phyloP scores from a whole-genome alignment of 495 filamentous ascomycete genomes.

The Acidiella bohemica region DNA sequence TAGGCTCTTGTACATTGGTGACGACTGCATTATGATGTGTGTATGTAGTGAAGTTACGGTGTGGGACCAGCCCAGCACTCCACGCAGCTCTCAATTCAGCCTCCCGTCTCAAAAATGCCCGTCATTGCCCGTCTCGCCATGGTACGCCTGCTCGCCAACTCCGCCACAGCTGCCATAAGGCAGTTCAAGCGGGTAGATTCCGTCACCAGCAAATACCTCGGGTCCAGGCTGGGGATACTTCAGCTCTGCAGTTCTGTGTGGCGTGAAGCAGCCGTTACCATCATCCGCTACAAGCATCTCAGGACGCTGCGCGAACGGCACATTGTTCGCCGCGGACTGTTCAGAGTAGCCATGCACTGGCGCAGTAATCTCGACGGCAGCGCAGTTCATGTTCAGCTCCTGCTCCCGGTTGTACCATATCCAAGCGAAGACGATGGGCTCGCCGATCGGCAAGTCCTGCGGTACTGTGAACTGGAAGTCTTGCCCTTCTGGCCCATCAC shows the following conservation, averaged over 20 bases:
- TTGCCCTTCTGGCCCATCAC: constrained; percentile 20
- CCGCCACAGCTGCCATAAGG: constrained; percentile 1
- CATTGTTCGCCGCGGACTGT: background rate
- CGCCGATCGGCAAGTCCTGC: constrained; percentile 23
- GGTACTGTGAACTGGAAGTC: constrained; percentile 29
- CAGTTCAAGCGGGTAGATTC: constrained; percentile 22
- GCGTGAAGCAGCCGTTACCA: constrained; percentile 16
- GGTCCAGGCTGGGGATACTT: constrained; percentile 28
- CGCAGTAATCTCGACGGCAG: constrained; percentile 21
- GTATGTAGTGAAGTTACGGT: no score
- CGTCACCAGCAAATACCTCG: constrained; percentile 29
- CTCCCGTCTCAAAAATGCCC: no score
- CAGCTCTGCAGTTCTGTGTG: constrained; percentile 20
- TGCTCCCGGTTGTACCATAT: constrained; percentile 30
- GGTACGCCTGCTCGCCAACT: constrained; percentile 1
- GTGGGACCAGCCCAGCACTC: no score
- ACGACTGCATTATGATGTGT: no score
- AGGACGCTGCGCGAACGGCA: constrained; percentile 4
- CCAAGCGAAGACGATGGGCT: constrained; percentile 29
- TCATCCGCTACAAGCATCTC: constrained; percentile 16
- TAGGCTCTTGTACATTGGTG: no score
- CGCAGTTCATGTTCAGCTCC: constrained; percentile 28
- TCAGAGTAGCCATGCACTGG: no score
- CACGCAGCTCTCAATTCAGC: no score
- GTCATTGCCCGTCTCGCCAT: constrained; percentile 2